These are phyloP conservation scores for Chlamydomonas schloesseri DNA, from an alignment of 139 green algal species.

Conservation along the genomic window DNA sequence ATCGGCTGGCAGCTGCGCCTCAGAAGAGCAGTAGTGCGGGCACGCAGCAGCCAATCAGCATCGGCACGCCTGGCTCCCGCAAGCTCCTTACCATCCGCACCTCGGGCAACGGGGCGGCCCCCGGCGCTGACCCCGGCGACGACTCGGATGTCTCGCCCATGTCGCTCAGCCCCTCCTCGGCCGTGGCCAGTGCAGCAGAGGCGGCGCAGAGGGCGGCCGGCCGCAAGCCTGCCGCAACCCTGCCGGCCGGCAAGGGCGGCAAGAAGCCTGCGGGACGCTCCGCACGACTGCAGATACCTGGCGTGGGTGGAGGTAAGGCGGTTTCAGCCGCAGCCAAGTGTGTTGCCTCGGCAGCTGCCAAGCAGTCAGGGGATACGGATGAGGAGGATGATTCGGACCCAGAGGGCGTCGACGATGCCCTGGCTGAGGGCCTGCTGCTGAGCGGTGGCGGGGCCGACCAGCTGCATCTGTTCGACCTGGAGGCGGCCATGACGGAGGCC, in stretches of 20 bases:
- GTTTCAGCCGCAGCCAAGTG: too few species aligned
- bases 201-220: too few species aligned
- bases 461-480: slow-evolving; percentile 50
- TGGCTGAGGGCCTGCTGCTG: background rate
- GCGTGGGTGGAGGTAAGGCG: too few species aligned
- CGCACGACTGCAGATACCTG: too few species aligned
- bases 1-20: background rate
- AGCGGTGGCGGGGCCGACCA: background rate
- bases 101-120: too few species aligned
- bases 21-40: background rate
- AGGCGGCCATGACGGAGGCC: slow-evolving; percentile 43
- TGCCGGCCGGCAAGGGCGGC: too few species aligned
- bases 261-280: too few species aligned
- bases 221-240: too few species aligned
- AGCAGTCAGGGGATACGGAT: background rate
- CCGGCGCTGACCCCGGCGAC: background rate
- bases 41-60: too few species aligned
- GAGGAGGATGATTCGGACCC: background rate
- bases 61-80: too few species aligned
- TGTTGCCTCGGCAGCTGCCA: too few species aligned
- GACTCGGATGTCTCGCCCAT: background rate
- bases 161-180: background rate
- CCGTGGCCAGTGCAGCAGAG: background rate
- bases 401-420: background rate
- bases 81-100: too few species aligned